A percentile compares a stretch with the other conserved stretches of the same genome.
Conservation (phyloP, 805 yeast genomes). For the Lipomyces anomalus region DNA sequence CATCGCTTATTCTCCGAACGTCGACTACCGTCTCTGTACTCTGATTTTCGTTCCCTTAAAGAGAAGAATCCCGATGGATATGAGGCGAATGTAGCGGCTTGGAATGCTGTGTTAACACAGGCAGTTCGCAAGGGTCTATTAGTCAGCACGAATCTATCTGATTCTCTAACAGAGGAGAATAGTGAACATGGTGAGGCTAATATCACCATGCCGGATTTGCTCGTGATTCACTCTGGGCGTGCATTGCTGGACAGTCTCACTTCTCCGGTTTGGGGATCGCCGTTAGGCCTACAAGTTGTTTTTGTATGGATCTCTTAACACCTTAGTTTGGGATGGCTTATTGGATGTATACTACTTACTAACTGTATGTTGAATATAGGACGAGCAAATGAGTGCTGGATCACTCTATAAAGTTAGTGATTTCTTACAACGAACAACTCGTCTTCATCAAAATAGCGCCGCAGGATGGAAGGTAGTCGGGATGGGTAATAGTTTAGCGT, state of each 20-base stretch:
- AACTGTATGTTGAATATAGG: neutral
- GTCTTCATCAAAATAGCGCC: neutral
- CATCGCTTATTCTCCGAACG: constrained; percentile 36
- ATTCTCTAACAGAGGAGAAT: neutral
- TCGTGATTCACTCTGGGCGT: constrained; percentile 12
- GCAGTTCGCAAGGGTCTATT: constrained; percentile 22
- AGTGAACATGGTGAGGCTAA: neutral
- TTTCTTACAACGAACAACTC: constrained; percentile 4
- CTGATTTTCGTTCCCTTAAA: constrained; percentile 42
- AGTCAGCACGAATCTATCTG: neutral
- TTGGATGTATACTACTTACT: neutral
- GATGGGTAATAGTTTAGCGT: no score
- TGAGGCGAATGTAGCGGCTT: constrained; percentile 44
- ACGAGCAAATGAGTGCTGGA: constrained; percentile 6
- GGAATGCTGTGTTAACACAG: constrained; percentile 38
- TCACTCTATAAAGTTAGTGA: constrained; percentile 15
- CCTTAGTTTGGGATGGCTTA: neutral
- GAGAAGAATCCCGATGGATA: constrained; percentile 46
- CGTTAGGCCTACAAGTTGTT: constrained; percentile 11
- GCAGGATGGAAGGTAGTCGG: no score
- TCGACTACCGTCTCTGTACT: constrained; percentile 44
- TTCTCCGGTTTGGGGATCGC: constrained; percentile 9
- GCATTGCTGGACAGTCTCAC: constrained; percentile 5
- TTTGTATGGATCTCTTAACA: constrained; percentile 5
- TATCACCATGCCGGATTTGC: constrained; percentile 1